Percentiles rank a stretch among this genome's conserved stretches.
phyloP scores from a whole-genome alignment of 257 asterid species.

The Solanum boliviense region DNA sequence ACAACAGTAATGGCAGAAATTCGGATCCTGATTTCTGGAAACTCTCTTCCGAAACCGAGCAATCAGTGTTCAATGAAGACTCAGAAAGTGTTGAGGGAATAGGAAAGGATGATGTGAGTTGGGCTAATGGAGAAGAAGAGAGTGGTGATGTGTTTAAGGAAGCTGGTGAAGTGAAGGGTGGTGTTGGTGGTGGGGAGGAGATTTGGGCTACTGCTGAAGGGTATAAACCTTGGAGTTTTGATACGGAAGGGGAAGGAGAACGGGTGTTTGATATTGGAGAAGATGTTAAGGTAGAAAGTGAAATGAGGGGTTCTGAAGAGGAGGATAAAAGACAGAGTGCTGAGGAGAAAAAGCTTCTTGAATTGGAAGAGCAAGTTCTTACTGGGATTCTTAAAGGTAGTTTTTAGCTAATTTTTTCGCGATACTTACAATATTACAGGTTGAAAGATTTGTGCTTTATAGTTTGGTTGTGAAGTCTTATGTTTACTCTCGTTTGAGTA shows the following conservation, averaged over 20 bases:
- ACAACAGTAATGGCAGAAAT: slow-evolving; percentile 16
- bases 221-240: slow-evolving; percentile 39
- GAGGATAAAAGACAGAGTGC: slow-evolving; percentile 11
- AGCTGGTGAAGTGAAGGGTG: background rate
- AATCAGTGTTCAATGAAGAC: slow-evolving; percentile 36
- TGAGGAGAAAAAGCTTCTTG: slow-evolving; percentile 34
- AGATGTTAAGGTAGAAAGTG: slow-evolving; percentile 12
- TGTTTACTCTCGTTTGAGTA: background rate
- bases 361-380: slow-evolving; percentile 53
- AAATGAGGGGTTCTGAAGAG: slow-evolving; percentile 11
- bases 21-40: slow-evolving; percentile 57
- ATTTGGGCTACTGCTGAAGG: slow-evolving; percentile 26
- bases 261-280: slow-evolving; percentile 37
- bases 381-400: slow-evolving; percentile 50
- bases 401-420: background rate
- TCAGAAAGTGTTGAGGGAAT: slow-evolving; percentile 15
- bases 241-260: slow-evolving; percentile 27
- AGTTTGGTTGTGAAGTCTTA: background rate
- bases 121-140: background rate
- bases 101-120: background rate
- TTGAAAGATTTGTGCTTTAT: background rate
- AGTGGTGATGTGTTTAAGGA: slow-evolving; percentile 16
- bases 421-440: background rate
- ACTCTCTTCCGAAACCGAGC: slow-evolving; percentile 41
- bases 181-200: slow-evolving; percentile 11